Evolutionary conservation across 176 grass and related monocot species (phyloP).

Genomic region (Zea luxurians): DNA sequence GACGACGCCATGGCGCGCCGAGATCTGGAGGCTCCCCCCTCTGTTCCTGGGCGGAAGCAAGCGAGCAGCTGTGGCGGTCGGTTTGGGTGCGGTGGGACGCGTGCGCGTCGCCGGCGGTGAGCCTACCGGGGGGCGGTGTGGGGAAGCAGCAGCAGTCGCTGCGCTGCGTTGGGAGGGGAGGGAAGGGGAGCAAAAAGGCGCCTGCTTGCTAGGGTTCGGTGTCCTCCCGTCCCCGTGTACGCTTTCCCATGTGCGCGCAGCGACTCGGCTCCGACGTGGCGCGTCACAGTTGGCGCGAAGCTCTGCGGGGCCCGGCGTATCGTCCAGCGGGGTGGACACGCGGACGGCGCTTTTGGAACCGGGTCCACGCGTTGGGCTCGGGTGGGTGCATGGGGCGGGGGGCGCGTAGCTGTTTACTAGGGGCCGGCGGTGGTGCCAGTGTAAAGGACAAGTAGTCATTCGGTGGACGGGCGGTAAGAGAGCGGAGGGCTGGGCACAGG

Average conservation of each 20-base stretch:
- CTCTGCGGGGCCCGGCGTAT: too few relatives aligned
- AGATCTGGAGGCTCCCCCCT: constrained; percentile 20
- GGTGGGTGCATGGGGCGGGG: background rate
- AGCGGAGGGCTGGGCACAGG: too few relatives aligned
- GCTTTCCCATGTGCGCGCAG: constrained; percentile 3
- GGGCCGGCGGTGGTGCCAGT: constrained; percentile 1
- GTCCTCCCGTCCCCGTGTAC: background rate
- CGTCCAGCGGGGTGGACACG: background rate
- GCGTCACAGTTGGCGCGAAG: background rate
- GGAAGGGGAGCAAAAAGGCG: constrained; percentile 23
- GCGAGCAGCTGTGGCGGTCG: constrained; percentile 9
- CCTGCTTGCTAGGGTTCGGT: constrained; percentile 38
- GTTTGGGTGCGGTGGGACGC: background rate
- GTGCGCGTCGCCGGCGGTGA: constrained; percentile 52
- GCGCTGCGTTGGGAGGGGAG: background rate
- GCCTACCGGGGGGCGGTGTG: constrained; percentile 42
- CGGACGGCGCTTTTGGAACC: rapidly evolving
- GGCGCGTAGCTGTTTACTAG: background rate
- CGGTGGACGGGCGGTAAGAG: background rate
- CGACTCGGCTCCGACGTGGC: constrained; percentile 30
- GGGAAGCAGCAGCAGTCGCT: constrained; percentile 20
- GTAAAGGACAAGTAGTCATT: constrained; percentile 36
- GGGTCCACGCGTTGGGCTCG: background rate
- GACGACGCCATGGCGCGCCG: constrained; percentile 46
- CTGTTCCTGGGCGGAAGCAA: too few relatives aligned